Evolutionary conservation across 495 filamentous ascomycete genomes (phyloP).

Genomic region (Aspergillus nidulans): DNA sequence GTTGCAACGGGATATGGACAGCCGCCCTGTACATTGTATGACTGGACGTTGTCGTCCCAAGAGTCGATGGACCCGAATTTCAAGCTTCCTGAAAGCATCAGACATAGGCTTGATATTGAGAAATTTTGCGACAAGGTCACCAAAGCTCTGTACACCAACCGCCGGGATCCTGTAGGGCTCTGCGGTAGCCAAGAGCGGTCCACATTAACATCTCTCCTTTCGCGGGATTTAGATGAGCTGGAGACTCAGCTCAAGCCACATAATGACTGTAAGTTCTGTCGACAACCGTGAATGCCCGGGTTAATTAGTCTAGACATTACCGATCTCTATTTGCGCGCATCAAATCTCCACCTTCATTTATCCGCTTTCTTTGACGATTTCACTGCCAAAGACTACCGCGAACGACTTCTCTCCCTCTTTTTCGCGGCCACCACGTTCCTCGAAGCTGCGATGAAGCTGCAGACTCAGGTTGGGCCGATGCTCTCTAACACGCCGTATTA

Average conservation of each 20-base stretch:
- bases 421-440: slow-evolving; percentile 71
- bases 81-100: slow-evolving; percentile 61
- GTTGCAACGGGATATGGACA: slow-evolving; percentile 89
- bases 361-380: slow-evolving; percentile 86
- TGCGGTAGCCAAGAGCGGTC: slow-evolving; percentile 65
- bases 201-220: slow-evolving; percentile 57
- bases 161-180: slow-evolving; percentile 67
- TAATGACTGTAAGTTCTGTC: slow-evolving; percentile 36
- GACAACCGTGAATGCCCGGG: background rate
- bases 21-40: slow-evolving; percentile 81
- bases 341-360: slow-evolving; percentile 76
- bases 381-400: slow-evolving; percentile 65
- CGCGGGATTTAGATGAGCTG: slow-evolving; percentile 49
- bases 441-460: slow-evolving; percentile 62
- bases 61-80: slow-evolving; percentile 62
- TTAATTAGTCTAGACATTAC: slow-evolving; percentile 53
- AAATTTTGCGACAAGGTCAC: slow-evolving; percentile 83
- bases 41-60: slow-evolving; percentile 71
- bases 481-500: slow-evolving; percentile 78
- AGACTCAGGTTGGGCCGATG: slow-evolving; percentile 45
- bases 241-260: slow-evolving; percentile 41
- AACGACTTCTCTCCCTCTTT: slow-evolving; percentile 74
- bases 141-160: slow-evolving; percentile 76
- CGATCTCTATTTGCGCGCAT: slow-evolving; percentile 69
- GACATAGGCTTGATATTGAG: slow-evolving; percentile 70